Conservation (phyloP, 2,329 filamentous ascomycete genomes). For the Hysterium pulicare region DNA sequence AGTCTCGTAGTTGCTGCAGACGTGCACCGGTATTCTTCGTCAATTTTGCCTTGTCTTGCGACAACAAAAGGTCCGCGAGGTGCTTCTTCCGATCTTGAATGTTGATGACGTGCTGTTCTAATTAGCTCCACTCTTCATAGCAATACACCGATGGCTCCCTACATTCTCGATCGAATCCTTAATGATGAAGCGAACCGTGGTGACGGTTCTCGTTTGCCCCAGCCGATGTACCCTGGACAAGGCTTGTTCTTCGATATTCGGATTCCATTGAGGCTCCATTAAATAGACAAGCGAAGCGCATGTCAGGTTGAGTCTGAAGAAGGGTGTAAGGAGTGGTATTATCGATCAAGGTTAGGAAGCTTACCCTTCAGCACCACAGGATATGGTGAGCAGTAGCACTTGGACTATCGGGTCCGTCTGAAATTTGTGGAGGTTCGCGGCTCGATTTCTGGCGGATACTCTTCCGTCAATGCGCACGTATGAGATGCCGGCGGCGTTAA, state of each 20-base stretch:
- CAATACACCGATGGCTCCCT: not conserved
- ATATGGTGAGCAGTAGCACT: constrained; percentile 50
- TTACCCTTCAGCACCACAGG: constrained; percentile 53
- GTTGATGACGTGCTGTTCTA: constrained; percentile 6
- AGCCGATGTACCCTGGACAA: constrained; percentile 40
- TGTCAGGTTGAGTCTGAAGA: constrained; percentile 45
- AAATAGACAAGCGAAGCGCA: constrained; percentile 48
- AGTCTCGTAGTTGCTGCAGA: not conserved
- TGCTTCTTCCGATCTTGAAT: constrained; percentile 8
- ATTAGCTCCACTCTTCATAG: not conserved
- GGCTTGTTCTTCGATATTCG: constrained; percentile 45
- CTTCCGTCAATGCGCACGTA: constrained; percentile 49
- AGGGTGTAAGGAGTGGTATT: not conserved
- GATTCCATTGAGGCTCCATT: constrained; percentile 53
- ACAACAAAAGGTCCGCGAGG: constrained; percentile 6
- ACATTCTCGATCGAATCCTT: constrained; percentile 40
- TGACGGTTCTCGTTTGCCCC: constrained; percentile 36
- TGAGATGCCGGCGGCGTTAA: constrained; percentile 34
- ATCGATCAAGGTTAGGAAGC: constrained; percentile 7
- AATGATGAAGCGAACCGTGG: constrained; percentile 39
- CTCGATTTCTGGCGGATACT: constrained; percentile 42
- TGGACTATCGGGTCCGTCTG: constrained; percentile 33
- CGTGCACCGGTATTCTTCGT: not conserved
- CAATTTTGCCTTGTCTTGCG: not conserved
- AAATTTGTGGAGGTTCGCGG: constrained; percentile 42